Conservation (phyloP, 345 rosid genomes). For the Eucalyptus tenuipes region DNA sequence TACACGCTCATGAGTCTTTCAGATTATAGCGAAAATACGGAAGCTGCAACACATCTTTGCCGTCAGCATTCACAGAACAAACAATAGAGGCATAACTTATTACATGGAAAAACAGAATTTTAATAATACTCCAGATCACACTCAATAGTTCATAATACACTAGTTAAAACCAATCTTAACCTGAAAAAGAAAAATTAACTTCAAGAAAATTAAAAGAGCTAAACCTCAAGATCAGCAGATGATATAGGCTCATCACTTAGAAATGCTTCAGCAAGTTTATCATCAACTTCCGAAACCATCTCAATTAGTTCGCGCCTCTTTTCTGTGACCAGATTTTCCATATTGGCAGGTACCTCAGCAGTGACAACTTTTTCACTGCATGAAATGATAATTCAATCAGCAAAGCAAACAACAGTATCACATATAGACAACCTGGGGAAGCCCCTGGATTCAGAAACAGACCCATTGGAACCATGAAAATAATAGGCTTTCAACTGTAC, state of each 20-base stretch:
- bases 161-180: background rate
- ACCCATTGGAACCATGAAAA: constrained; percentile 92
- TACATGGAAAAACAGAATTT: background rate
- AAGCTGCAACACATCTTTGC: background rate
- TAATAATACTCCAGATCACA: background rate
- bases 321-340: constrained; percentile 66
- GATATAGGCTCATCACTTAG: constrained; percentile 83
- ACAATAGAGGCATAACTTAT: background rate
- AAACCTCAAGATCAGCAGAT: constrained; percentile 71
- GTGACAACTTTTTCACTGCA: constrained; percentile 75
- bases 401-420: background rate
- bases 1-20: background rate
- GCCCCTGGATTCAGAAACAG: constrained; percentile 5
- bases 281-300: constrained; percentile 93
- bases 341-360: constrained; percentile 67
- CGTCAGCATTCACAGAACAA: background rate
- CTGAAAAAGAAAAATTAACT: background rate
- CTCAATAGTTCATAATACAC: background rate
- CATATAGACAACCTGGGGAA: background rate
- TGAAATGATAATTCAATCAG: background rate
- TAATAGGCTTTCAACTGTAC: constrained; percentile 54
- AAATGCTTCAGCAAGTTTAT: constrained; percentile 80
- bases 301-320: constrained; percentile 87
- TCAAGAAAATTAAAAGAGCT: background rate
- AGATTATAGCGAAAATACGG: background rate